Conservation (phyloP, 768 basidiomycete genomes). For the Cubamyces sp. region DNA sequence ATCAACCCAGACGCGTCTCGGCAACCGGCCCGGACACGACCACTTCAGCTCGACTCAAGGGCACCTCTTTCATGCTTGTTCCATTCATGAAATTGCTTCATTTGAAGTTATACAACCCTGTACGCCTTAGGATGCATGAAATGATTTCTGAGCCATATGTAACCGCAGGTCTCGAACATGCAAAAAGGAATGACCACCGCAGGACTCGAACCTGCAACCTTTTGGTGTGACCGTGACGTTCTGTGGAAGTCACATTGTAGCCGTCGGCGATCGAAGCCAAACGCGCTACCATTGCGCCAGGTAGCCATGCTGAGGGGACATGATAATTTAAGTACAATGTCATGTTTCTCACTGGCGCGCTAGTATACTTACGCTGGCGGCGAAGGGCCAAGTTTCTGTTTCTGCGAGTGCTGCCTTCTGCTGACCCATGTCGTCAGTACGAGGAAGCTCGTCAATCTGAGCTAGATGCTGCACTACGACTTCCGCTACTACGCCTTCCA, state of each 20-base stretch:
- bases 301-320: constrained; percentile 49
- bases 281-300: constrained; percentile 96
- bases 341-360: too few relatives aligned
- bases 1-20: constrained; percentile 13
- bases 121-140: too few relatives aligned
- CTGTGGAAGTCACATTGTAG: not conserved
- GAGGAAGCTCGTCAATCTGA: constrained; percentile 9
- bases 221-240: constrained; percentile 55
- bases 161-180: not conserved
- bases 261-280: constrained; percentile 73
- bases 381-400: not conserved
- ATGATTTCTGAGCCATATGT: not conserved
- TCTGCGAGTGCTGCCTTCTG: not conserved
- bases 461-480: constrained; percentile 27
- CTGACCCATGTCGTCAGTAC: constrained; percentile 18
- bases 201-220: constrained; percentile 98
- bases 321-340: too few relatives aligned
- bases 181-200: constrained; percentile 67
- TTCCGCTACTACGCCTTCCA: constrained; percentile 20
- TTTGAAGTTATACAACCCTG: too few relatives aligned
- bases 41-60: too few relatives aligned
- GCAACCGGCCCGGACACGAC: not conserved
- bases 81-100: too few relatives aligned
- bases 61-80: too few relatives aligned
- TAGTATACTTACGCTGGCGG: too few relatives aligned